A percentile compares a stretch with the other conserved stretches of the same genome.
Conservation (phyloP, 2,329 filamentous ascomycete species). For the Talaromyces albobiverticillius region DNA sequence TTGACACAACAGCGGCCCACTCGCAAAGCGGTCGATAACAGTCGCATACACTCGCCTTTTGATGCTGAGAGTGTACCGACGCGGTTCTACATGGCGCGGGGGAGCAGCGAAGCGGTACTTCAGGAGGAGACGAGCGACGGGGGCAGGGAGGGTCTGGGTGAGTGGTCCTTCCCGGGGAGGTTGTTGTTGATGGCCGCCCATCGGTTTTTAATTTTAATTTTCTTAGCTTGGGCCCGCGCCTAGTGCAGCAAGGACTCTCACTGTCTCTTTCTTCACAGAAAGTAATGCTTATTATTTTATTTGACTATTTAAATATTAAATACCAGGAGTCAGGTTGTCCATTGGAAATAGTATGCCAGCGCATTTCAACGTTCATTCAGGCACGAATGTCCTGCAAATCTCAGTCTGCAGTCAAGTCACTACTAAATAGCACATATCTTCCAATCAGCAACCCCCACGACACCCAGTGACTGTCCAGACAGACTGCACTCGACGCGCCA, state of each 20-base stretch:
- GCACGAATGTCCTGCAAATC: not conserved
- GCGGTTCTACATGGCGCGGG: constrained; percentile 15
- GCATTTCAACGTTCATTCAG: not conserved
- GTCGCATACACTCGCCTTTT: constrained; percentile 17
- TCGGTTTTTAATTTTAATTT: not conserved
- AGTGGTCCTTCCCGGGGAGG: no score
- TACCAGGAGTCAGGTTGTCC: not conserved
- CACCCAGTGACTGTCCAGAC: no score
- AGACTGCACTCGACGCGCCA: no score
- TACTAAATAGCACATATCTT: not conserved
- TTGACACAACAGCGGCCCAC: not conserved
- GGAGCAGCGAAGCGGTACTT: not conserved
- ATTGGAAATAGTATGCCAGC: no score
- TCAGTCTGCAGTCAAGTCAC: not conserved
- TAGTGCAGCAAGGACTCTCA: no score
- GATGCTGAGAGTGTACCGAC: constrained; percentile 10
- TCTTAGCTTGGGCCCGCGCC: not conserved
- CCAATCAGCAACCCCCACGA: not conserved
- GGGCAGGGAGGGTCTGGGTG: not conserved
- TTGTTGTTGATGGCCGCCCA: constrained; percentile 1
- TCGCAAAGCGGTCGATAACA: constrained; percentile 17
- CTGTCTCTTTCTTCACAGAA: no score
- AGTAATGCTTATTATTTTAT: not conserved
- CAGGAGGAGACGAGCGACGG: constrained; percentile 5
- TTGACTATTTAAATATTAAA: not conserved